phyloP scores from a whole-genome alignment of 306 rosid genomes.

The Rosa lucieae region DNA sequence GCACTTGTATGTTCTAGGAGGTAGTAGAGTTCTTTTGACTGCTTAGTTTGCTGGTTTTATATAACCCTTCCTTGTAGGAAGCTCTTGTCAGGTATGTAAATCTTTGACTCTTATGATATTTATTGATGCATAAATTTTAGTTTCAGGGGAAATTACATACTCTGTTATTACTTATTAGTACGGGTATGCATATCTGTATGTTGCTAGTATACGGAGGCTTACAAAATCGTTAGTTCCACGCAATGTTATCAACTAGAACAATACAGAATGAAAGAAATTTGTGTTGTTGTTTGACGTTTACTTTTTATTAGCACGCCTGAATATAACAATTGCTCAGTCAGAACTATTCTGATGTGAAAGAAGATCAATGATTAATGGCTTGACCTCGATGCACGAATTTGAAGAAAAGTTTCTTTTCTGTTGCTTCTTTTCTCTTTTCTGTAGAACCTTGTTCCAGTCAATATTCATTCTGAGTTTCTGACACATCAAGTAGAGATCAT shows the following conservation, averaged over 20 bases:
- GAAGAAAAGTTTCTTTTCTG: neutral
- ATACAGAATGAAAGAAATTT: neutral
- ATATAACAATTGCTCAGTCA: neutral
- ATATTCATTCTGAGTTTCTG: neutral
- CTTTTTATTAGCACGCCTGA: neutral
- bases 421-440: neutral
- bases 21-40: conserved; percentile 55
- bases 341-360: neutral
- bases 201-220: neutral
- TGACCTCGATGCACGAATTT: neutral
- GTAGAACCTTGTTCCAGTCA: neutral
- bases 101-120: neutral
- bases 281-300: neutral
- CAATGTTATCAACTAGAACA: neutral
- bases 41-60: conserved; percentile 47
- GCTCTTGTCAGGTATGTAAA: conserved; percentile 9
- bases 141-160: neutral
- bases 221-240: neutral
- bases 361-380: neutral
- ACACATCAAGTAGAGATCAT: neutral
- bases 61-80: neutral
- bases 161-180: neutral
- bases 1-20: conserved; percentile 67
- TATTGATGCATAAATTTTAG: neutral
- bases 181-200: neutral